A percentile compares a stretch with the other conserved stretches of the same genome.
Evolutionary conservation across 2,329 filamentous ascomycete genomes (phyloP).

Genomic region (Fusarium pseudograminearum): DNA sequence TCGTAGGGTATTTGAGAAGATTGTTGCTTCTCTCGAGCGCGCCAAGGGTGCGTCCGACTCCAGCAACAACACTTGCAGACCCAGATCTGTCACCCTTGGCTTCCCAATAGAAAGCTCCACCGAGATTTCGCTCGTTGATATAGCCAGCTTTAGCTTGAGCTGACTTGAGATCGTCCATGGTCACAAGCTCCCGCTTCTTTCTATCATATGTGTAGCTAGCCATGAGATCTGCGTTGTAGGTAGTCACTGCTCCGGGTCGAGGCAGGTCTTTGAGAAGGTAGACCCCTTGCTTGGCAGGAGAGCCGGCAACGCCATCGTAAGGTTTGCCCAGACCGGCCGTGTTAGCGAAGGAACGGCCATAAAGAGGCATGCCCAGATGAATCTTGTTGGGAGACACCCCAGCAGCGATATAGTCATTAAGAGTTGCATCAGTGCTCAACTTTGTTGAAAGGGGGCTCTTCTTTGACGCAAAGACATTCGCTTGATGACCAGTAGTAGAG

Average conservation of each 20-base stretch:
- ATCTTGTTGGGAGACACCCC: conserved; percentile 74
- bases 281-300: conserved; percentile 68
- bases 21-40: conserved; percentile 64
- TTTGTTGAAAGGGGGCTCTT: conserved; percentile 70
- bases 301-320: conserved; percentile 73
- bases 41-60: conserved; percentile 61
- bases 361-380: conserved; percentile 80
- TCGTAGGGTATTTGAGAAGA: conserved; percentile 66
- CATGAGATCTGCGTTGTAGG: conserved; percentile 67
- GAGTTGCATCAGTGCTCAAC: conserved; percentile 74
- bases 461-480: conserved; percentile 72
- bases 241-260: conserved; percentile 65
- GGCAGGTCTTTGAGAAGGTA: conserved; percentile 82
- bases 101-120: conserved; percentile 89
- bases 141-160: conserved; percentile 73
- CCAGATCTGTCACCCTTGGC: conserved; percentile 72
- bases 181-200: conserved; percentile 70
- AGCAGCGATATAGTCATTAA: conserved; percentile 63
- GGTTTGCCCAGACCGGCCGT: conserved; percentile 75
- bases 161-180: conserved; percentile 74
- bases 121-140: conserved; percentile 70
- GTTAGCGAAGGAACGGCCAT: conserved; percentile 78
- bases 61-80: conserved; percentile 68
- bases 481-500: conserved; percentile 70
- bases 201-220: conserved; percentile 80